Evolutionary conservation across 139 green algal species (phyloP), one percentile per base, ranked within the genome.

Genomic region (Parachlorella kessleri): DNA sequence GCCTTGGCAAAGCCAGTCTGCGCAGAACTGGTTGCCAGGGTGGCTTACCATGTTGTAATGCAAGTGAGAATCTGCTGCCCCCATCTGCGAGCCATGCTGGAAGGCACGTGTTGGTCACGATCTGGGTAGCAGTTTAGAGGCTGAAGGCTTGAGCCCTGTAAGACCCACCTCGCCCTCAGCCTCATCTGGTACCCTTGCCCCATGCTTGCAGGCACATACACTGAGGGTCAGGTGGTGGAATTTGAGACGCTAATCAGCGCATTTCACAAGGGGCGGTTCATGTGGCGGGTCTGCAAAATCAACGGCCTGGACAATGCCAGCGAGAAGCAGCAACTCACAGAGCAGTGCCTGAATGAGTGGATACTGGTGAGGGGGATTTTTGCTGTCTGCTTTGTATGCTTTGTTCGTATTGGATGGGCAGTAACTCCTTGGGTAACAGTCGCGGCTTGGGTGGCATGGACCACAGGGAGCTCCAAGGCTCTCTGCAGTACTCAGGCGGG

Each of bases 241-340:
- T 21, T 89, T 4, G 64, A 78, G 1, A 32, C 83, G 5, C n/a
- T 76, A 6, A 38, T 89, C 48, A 88, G 73, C 18, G 82, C 85
- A 8, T 78, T 83, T 79, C 85, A 89, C 76, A 87, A 79, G 70
- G 85, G 85, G 30, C 70, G 75, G n/a, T 81, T 89, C 10, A 37
- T 37, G 21, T 79, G 90, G 39, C 63, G 77, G 23, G 64, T 87
- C 55, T 87, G 82, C 80, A 38, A 55, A 1, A 69, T 81, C 32
- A 7, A 30, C 9, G 73, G 71, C 35, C 74, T 69, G 48, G 10
- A 54, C 54, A 82, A 28, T 14, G 74, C 38, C 3, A 68, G 26
- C 28, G 80, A 85, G 72, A 33, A 53, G 54, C 53, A 75, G 35
- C 81, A 85, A 71, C 75, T 84, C 18, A 73, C 83, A 6, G 66